phyloP scores from a whole-genome alignment of 2,329 filamentous ascomycete species.

The Tolypocladium ophioglossoides region DNA sequence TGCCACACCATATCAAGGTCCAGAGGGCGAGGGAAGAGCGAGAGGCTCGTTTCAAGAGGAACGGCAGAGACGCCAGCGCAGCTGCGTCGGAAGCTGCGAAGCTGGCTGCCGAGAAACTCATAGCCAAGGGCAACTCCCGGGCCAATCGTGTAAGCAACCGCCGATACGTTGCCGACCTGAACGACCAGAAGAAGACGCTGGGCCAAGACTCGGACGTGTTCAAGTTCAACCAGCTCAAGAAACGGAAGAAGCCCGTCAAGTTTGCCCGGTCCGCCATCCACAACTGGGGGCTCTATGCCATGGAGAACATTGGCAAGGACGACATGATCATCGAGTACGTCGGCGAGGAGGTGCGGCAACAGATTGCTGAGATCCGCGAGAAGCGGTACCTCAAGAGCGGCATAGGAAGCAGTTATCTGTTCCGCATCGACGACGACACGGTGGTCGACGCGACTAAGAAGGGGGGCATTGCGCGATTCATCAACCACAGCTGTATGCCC shows the following conservation, averaged over 20 bases:
- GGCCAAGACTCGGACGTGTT: constrained; percentile 82
- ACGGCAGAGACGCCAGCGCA: constrained; percentile 52
- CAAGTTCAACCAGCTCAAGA: constrained; percentile 98
- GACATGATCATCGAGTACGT: constrained; percentile 99
- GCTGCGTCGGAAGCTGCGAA: constrained; percentile 61
- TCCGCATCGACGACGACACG: constrained; percentile 95
- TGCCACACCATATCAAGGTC: constrained; percentile 95
- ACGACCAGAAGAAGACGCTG: constrained; percentile 82
- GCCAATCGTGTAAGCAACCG: constrained; percentile 94
- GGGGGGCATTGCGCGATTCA: constrained; percentile 94
- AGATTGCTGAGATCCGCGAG: constrained; percentile 94
- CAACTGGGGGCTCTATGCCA: constrained; percentile 96
- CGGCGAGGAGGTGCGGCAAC: constrained; percentile 91
- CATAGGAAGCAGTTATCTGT: constrained; percentile 93
- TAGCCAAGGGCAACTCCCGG: constrained; percentile 81
- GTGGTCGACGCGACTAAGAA: constrained; percentile 98
- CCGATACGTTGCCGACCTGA: constrained; percentile 86
- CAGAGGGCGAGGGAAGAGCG: constrained; percentile 84
- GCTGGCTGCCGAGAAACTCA: constrained; percentile 66
- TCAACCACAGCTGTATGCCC: constrained; percentile 96
- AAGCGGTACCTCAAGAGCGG: constrained; percentile 88
- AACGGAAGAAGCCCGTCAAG: constrained; percentile 97
- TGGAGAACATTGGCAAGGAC: constrained; percentile 93
- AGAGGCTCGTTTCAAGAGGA: constrained; percentile 62
- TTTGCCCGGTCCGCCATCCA: constrained; percentile 97